These are phyloP conservation scores for Zygnema circumcarinatum DNA, from an alignment of 139 green algal genomes.

Conservation along the genomic window DNA sequence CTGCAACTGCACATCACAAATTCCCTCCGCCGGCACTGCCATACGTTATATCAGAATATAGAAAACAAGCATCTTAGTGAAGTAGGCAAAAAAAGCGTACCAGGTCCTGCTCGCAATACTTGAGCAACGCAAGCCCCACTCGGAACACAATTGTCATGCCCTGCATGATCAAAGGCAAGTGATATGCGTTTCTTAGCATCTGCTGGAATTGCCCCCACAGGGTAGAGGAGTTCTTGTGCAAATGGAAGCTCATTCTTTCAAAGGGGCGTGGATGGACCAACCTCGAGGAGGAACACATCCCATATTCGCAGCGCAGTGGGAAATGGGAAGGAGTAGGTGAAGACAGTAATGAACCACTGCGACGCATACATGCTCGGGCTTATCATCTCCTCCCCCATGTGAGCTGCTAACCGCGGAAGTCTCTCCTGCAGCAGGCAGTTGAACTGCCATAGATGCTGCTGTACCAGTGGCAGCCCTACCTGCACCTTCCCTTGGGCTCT, in stretches of 20 bases:
- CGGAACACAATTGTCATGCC: slow-evolving; percentile 73
- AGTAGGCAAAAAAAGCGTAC: slow-evolving; percentile 31
- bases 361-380: slow-evolving; percentile 75
- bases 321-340: slow-evolving; percentile 85
- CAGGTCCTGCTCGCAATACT: slow-evolving; percentile 68
- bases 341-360: slow-evolving; percentile 92
- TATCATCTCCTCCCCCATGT: slow-evolving; percentile 64
- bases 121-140: slow-evolving; percentile 76
- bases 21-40: too few species aligned
- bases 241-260: too few species aligned
- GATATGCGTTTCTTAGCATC: too few species aligned
- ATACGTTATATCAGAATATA: too few species aligned
- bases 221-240: too few species aligned
- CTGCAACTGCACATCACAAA: slow-evolving; percentile 26
- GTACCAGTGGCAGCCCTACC: slow-evolving; percentile 77
- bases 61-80: slow-evolving; percentile 8
- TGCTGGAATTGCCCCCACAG: too few species aligned
- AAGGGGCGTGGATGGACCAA: slow-evolving; percentile 42
- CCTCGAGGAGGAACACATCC: slow-evolving; percentile 84
- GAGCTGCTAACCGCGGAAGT: slow-evolving; percentile 65
- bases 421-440: slow-evolving; percentile 64
- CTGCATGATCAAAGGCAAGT: slow-evolving; percentile 59
- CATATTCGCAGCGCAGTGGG: slow-evolving; percentile 80
- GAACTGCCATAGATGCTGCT: slow-evolving; percentile 79
- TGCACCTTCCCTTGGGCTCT: slow-evolving; percentile 35